Evolutionary conservation across 1,284 basidiomycete species (phyloP).

Genomic region (Ceratobasidium sp.): DNA sequence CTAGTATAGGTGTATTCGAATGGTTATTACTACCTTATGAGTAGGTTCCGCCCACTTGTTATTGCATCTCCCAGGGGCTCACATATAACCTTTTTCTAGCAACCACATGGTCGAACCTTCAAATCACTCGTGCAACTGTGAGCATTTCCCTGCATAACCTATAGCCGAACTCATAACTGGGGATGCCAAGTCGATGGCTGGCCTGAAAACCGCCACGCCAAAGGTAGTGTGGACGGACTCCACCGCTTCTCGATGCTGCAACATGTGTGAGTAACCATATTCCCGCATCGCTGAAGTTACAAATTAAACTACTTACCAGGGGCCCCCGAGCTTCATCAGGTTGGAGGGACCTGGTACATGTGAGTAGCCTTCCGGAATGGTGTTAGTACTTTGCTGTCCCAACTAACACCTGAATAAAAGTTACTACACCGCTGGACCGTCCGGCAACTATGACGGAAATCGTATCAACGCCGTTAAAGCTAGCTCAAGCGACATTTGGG

Average conservation of each 20-base stretch:
- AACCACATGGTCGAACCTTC: conserved; percentile 58
- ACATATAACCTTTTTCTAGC: conserved; percentile 48
- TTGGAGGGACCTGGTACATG: conserved; percentile 44
- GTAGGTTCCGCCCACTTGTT: not conserved
- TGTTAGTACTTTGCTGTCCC: no score
- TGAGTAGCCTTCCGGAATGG: no score
- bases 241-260: conserved; percentile 57
- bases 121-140: conserved; percentile 55
- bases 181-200: conserved; percentile 52
- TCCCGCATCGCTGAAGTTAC: not conserved
- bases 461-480: conserved; percentile 20
- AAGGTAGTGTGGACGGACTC: conserved; percentile 57
- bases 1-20: conserved; percentile 14
- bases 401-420: not conserved
- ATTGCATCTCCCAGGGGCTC: not conserved
- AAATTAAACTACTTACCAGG: not conserved
- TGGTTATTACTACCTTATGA: conserved; percentile 28
- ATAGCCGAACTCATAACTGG: not conserved
- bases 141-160: not conserved
- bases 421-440: conserved; percentile 26
- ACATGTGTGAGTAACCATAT: conserved; percentile 53
- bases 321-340: conserved; percentile 45
- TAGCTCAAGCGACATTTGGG: conserved; percentile 34
- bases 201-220: conserved; percentile 56
- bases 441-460: not conserved